Conservation (phyloP, 2,329 filamentous ascomycete genomes). For the Macrophomina phaseolina region DNA sequence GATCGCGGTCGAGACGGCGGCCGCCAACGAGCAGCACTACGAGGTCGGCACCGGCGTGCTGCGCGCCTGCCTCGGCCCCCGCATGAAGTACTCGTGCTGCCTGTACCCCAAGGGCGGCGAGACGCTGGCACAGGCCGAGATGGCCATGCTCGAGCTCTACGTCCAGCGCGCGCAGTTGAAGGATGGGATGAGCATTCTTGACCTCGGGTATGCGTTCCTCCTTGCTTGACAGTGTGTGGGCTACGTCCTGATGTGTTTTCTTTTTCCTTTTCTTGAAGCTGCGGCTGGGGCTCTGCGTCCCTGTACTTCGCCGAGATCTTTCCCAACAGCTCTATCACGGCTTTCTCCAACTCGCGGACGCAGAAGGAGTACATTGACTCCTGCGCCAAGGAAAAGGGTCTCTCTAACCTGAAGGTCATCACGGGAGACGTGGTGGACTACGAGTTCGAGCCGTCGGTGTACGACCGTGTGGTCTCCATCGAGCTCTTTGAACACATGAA, state of each 20-base stretch:
- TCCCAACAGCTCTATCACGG: constrained; percentile 66
- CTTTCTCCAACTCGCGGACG: constrained; percentile 72
- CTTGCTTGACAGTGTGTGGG: constrained; percentile 28
- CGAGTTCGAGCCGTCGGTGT: constrained; percentile 63
- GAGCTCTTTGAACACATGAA: constrained; percentile 81
- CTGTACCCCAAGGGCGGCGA: constrained; percentile 68
- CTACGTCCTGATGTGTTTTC: background rate
- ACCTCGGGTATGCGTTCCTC: constrained; percentile 59
- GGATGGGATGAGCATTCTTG: constrained; percentile 67
- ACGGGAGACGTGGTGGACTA: constrained; percentile 71
- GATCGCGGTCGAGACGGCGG: constrained; percentile 71
- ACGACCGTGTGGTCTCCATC: constrained; percentile 71
- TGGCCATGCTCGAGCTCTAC: constrained; percentile 69
- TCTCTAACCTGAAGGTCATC: constrained; percentile 67
- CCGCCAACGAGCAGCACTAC: constrained; percentile 74
- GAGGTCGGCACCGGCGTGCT: constrained; percentile 72
- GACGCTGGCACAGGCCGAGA: constrained; percentile 69
- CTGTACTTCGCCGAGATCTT: constrained; percentile 70
- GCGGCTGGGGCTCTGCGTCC: constrained; percentile 71
- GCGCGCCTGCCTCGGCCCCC: constrained; percentile 64
- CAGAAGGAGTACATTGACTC: constrained; percentile 71
- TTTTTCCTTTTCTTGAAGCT: constrained; percentile 49
- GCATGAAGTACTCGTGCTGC: constrained; percentile 76
- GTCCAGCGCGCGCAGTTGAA: constrained; percentile 63
- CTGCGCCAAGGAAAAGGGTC: constrained; percentile 60